phyloP scores from a whole-genome alignment of 768 basidiomycete species.

The Astraeus odoratus region DNA sequence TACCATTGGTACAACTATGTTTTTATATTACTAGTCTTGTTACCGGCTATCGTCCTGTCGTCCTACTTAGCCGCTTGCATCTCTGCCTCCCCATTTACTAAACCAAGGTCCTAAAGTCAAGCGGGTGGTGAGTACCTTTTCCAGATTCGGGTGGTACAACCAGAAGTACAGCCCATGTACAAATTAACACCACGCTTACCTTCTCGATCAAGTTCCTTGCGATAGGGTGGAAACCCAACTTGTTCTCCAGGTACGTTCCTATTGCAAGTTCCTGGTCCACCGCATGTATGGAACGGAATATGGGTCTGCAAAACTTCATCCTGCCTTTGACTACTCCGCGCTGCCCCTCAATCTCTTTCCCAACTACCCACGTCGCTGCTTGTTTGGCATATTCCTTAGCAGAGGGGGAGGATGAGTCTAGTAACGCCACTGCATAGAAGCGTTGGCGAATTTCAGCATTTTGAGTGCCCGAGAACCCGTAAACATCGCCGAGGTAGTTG shows the following conservation, averaged over 20 bases:
- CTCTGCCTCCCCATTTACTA: no score
- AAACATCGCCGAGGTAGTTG: constrained; percentile 48
- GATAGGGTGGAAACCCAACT: constrained; percentile 66
- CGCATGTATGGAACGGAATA: constrained; percentile 48
- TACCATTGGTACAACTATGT: no score
- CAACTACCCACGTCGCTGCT: constrained; percentile 66
- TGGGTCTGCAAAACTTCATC: constrained; percentile 80
- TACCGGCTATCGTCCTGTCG: no score
- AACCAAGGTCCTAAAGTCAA: no score
- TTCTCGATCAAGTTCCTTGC: constrained; percentile 71
- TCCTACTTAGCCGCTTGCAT: no score
- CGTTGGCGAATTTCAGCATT: constrained; percentile 77
- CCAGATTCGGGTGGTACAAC: no score
- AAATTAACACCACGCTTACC: no score
- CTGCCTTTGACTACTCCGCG: constrained; percentile 59
- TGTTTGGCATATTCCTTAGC: constrained; percentile 45
- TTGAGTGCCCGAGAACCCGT: constrained; percentile 37
- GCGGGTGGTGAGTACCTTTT: no score
- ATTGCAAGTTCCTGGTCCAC: constrained; percentile 50
- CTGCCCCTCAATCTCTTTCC: constrained; percentile 12
- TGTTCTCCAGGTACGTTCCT: constrained; percentile 39
- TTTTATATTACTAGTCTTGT: no score
- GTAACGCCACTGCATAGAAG: constrained; percentile 69
- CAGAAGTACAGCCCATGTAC: no score
- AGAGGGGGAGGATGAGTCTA: constrained; percentile 37